phyloP scores from a whole-genome alignment of 2,329 filamentous ascomycete genomes.

The Diaporthe velutina region DNA sequence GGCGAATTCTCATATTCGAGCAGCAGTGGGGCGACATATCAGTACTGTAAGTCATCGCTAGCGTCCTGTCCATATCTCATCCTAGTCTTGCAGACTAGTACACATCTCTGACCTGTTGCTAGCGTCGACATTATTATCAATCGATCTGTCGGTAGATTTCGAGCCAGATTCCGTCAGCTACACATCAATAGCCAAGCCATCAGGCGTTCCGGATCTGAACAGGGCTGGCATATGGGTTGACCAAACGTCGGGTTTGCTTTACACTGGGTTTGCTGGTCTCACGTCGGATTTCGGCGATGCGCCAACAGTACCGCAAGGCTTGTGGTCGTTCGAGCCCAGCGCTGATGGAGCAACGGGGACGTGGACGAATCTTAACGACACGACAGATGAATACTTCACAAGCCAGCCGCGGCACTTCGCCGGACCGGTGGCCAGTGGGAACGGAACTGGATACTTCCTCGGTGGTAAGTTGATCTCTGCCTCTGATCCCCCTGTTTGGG shows the following conservation, averaged over 20 bases:
- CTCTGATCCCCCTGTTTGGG: background rate
- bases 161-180: slow-evolving; percentile 2
- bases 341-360: slow-evolving; percentile 19
- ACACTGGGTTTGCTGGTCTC: slow-evolving; percentile 32
- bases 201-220: slow-evolving; percentile 24
- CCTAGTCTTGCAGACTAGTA: background rate
- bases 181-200: slow-evolving; percentile 18
- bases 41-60: background rate
- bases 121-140: slow-evolving; percentile 1
- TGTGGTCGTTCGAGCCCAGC: slow-evolving; percentile 35
- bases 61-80: background rate
- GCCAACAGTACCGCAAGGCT: slow-evolving; percentile 7
- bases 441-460: slow-evolving; percentile 32
- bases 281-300: slow-evolving; percentile 9
- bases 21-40: background rate
- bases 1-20: slow-evolving; percentile 16
- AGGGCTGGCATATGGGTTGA: slow-evolving; percentile 27
- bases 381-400: slow-evolving; percentile 1
- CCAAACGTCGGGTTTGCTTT: slow-evolving; percentile 1
- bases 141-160: slow-evolving; percentile 30
- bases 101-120: background rate
- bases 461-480: slow-evolving; percentile 20
- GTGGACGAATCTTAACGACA: slow-evolving; percentile 36
- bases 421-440: slow-evolving; percentile 32
- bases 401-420: background rate